These are phyloP conservation scores for Tolypocladium ovalisporum DNA, from an alignment of 2,329 filamentous ascomycete genomes.

Conservation along the genomic window DNA sequence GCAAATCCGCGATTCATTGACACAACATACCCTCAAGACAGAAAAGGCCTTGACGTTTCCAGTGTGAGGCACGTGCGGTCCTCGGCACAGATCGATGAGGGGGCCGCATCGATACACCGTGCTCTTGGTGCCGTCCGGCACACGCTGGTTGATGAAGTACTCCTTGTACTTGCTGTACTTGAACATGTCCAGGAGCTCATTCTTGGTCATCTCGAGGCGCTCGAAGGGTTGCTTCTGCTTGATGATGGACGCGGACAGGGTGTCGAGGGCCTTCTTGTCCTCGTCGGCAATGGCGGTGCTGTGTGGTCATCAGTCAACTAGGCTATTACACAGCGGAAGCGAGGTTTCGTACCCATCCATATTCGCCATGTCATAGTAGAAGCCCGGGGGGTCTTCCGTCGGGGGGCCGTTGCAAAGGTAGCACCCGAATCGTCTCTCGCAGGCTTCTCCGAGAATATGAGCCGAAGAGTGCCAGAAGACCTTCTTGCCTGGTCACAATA, in stretches of 20 bases:
- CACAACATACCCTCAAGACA: slow-evolving; percentile 58
- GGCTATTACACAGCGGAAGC: background rate
- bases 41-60: slow-evolving; percentile 90
- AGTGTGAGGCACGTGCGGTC: slow-evolving; percentile 86
- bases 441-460: slow-evolving; percentile 90
- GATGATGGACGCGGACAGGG: slow-evolving; percentile 69
- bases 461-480: slow-evolving; percentile 98
- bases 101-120: slow-evolving; percentile 93
- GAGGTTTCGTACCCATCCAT: slow-evolving; percentile 23
- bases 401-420: slow-evolving; percentile 89
- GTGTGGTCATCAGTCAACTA: slow-evolving; percentile 28
- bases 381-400: slow-evolving; percentile 64
- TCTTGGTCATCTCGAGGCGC: slow-evolving; percentile 78
- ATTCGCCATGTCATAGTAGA: slow-evolving; percentile 92
- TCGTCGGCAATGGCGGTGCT: slow-evolving; percentile 60
- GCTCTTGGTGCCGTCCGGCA: slow-evolving; percentile 77
- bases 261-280: slow-evolving; percentile 81
- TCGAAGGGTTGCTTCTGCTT: slow-evolving; percentile 97
- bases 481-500: slow-evolving; percentile 52
- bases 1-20: too few species aligned
- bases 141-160: slow-evolving; percentile 66
- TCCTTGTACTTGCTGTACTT: slow-evolving; percentile 97
- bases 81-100: slow-evolving; percentile 88
- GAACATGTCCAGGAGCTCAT: slow-evolving; percentile 89
- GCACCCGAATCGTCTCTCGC: slow-evolving; percentile 82